Evolutionary conservation across 129 eudicot genomes (phyloP).

Genomic region (Mikania micrantha): DNA sequence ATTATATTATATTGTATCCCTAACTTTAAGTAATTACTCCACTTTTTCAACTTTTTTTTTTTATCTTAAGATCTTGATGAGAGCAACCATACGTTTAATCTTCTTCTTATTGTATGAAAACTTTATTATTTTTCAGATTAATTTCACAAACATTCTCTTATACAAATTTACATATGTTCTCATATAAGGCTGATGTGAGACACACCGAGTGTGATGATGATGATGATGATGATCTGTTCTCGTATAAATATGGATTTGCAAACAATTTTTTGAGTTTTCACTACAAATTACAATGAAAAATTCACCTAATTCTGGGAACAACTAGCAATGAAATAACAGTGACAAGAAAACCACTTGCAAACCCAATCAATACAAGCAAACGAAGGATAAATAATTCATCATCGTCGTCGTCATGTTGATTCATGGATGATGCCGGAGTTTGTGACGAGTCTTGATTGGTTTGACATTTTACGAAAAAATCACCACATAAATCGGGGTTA

Average conservation of each 20-base stretch:
- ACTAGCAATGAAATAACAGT: constrained; percentile 23
- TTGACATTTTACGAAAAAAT: background rate
- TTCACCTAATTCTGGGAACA: constrained; percentile 14
- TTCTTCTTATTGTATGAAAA: too few relatives aligned
- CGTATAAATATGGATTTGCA: too few relatives aligned
- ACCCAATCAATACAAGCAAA: constrained; percentile 34
- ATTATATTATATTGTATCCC: background rate
- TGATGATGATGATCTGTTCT: too few relatives aligned
- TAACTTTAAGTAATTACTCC: background rate
- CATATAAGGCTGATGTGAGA: too few relatives aligned
- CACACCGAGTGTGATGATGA: too few relatives aligned
- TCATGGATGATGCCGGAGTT: background rate
- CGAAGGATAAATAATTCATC: constrained; percentile 16
- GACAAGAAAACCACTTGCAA: constrained; percentile 36
- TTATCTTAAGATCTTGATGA: background rate
- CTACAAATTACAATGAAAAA: too few relatives aligned
- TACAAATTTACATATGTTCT: too few relatives aligned
- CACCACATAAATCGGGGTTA: constrained; percentile 36
- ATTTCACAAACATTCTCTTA: too few relatives aligned
- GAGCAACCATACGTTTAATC: too few relatives aligned
- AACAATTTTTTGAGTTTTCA: too few relatives aligned
- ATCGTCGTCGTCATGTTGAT: background rate
- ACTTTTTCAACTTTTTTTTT: background rate
- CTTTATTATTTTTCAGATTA: too few relatives aligned
- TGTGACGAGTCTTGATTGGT: background rate